phyloP scores from a whole-genome alignment of 768 basidiomycete genomes.

The Lentinula lateritia region DNA sequence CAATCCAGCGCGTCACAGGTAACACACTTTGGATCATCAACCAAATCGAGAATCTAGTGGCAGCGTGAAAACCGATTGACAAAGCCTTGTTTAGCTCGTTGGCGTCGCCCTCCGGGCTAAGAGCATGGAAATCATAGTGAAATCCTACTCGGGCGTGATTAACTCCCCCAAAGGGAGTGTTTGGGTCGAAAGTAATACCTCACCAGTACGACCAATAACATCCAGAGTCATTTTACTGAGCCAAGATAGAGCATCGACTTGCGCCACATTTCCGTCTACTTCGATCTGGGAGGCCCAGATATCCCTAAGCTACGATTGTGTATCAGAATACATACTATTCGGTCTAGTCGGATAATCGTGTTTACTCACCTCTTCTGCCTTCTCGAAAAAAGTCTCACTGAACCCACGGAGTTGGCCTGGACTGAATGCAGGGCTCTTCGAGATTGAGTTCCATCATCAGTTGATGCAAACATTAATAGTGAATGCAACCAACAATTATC shows the following conservation, averaged over 20 bases:
- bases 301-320: constrained; percentile 37
- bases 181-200: constrained; percentile 26
- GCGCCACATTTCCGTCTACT: constrained; percentile 19
- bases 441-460: neutral
- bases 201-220: constrained; percentile 61
- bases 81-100: constrained; percentile 29
- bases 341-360: neutral
- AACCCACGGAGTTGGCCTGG: constrained; percentile 50
- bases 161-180: too few relatives aligned
- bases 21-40: constrained; percentile 12
- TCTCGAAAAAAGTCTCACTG: constrained; percentile 51
- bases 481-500: constrained; percentile 31
- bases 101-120: constrained; percentile 18
- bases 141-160: constrained; percentile 13
- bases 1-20: neutral
- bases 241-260: constrained; percentile 59
- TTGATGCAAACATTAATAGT: neutral
- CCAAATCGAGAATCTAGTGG: constrained; percentile 8
- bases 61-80: constrained; percentile 19
- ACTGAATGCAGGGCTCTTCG: constrained; percentile 66
- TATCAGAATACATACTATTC: neutral
- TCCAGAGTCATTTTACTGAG: constrained; percentile 67
- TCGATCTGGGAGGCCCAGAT: constrained; percentile 33
- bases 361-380: constrained; percentile 38
- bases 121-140: constrained; percentile 27